A percentile compares a stretch with the other conserved stretches of the same genome.
phyloP scores from a whole-genome alignment of 2,329 filamentous ascomycete genomes.

The Aspergillus terreus region DNA sequence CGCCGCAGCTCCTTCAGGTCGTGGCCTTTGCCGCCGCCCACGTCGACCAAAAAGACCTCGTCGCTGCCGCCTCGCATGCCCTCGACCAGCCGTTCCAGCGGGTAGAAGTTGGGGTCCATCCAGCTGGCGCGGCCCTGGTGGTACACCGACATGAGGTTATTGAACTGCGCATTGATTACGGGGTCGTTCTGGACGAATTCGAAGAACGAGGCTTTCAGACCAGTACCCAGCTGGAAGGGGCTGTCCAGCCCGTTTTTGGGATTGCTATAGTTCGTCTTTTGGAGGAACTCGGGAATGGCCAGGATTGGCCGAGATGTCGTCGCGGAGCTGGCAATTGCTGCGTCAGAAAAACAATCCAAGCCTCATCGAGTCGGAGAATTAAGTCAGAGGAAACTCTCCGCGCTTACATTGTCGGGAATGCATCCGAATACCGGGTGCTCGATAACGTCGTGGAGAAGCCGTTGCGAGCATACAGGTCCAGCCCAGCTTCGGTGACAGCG shows the following conservation, averaged over 20 bases:
- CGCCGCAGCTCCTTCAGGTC: slow-evolving; percentile 36
- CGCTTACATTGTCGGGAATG: slow-evolving; percentile 14
- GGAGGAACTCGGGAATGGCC: slow-evolving; percentile 23
- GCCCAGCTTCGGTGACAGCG: slow-evolving; percentile 10
- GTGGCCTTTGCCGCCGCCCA: slow-evolving; percentile 43
- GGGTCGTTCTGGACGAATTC: slow-evolving; percentile 22
- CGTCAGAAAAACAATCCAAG: slow-evolving; percentile 6
- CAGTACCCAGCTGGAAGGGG: slow-evolving; percentile 25
- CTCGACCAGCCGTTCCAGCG: slow-evolving; percentile 19
- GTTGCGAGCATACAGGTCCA: slow-evolving; percentile 10
- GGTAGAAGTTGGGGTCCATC: slow-evolving; percentile 30
- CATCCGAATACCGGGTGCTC: slow-evolving; percentile 10
- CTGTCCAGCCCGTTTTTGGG: slow-evolving; percentile 22
- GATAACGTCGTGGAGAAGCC: slow-evolving; percentile 10
- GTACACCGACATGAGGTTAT: slow-evolving; percentile 26
- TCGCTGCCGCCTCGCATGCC: slow-evolving; percentile 4
- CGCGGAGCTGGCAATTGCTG: slow-evolving; percentile 21
- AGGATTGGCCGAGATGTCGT: slow-evolving; percentile 15
- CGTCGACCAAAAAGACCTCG: slow-evolving; percentile 37
- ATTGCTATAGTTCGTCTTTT: slow-evolving; percentile 23
- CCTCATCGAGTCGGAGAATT: no score
- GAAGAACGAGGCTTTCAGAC: slow-evolving; percentile 26
- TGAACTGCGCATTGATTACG: slow-evolving; percentile 19
- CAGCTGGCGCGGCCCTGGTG: slow-evolving; percentile 25
- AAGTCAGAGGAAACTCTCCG: background rate